These are phyloP conservation scores for Luvunga scandens DNA, from an alignment of 345 rosid species.

Conservation along the genomic window DNA sequence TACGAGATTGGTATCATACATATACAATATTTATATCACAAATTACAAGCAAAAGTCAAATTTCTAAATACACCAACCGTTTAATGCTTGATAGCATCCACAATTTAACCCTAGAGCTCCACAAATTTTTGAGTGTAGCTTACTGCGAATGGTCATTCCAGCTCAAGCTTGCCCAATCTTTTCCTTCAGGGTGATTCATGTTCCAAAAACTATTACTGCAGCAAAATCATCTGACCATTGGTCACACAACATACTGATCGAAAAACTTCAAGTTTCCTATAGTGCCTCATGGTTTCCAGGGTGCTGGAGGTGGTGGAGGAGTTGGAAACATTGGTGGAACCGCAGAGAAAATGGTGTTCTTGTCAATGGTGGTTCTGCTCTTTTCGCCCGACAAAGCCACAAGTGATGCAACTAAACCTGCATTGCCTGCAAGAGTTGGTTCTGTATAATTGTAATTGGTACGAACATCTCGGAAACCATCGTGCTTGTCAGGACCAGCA, in stretches of 20 bases:
- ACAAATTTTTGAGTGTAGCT: not conserved
- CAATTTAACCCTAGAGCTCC: slow-evolving; percentile 4
- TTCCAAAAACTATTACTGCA: slow-evolving; percentile 22
- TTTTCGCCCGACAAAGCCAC: slow-evolving; percentile 84
- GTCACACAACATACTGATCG: slow-evolving; percentile 14
- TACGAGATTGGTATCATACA: slow-evolving; percentile 33
- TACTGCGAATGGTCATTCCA: not conserved
- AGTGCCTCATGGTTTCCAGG: slow-evolving; percentile 80
- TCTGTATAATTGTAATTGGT: slow-evolving; percentile 92
- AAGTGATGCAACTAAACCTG: slow-evolving; percentile 90
- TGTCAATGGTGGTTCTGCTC: slow-evolving; percentile 53
- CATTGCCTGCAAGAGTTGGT: slow-evolving; percentile 92
- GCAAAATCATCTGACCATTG: slow-evolving; percentile 30
- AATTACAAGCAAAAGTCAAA: slow-evolving; percentile 23
- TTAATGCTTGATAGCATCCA: slow-evolving; percentile 12
- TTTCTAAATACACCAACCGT: slow-evolving; percentile 21
- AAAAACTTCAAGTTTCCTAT: not conserved
- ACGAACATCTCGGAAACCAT: slow-evolving; percentile 83
- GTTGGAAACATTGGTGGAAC: slow-evolving; percentile 97
- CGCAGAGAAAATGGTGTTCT: slow-evolving; percentile 89
- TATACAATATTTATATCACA: slow-evolving; percentile 26
- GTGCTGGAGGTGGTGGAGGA: slow-evolving; percentile 97
- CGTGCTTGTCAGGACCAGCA: slow-evolving; percentile 94
- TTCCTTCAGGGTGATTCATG: slow-evolving; percentile 16
- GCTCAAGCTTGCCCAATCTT: slow-evolving; percentile 1